phyloP scores from a whole-genome alignment of 495 filamentous ascomycete genomes.

The Stereocaulon alpinum region DNA sequence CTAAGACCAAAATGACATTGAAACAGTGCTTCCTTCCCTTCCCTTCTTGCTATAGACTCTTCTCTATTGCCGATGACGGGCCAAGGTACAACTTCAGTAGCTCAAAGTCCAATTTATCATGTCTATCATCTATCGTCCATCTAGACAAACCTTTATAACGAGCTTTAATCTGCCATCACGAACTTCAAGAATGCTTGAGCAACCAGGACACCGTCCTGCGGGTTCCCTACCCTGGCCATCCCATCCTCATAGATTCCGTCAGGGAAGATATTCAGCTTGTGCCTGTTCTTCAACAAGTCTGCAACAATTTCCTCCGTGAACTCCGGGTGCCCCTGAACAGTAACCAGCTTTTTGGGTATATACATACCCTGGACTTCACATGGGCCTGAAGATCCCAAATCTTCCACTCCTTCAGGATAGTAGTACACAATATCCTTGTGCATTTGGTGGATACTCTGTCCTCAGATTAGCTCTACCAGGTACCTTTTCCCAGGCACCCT shows the following conservation, averaged over 20 bases:
- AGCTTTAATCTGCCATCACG: slow-evolving; percentile 41
- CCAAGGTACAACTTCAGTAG: neutral
- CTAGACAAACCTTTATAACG: neutral
- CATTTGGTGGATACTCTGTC: slow-evolving; percentile 77
- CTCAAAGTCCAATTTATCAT: neutral
- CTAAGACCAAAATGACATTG: neutral
- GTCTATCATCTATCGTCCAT: neutral
- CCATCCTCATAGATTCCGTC: slow-evolving; percentile 54
- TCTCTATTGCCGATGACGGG: no score
- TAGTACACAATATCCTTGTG: slow-evolving; percentile 69
- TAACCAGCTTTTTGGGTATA: slow-evolving; percentile 51
- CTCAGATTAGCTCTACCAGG: neutral
- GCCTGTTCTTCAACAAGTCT: slow-evolving; percentile 54
- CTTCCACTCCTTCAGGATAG: slow-evolving; percentile 49
- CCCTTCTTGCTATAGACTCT: no score
- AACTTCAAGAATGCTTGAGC: slow-evolving; percentile 64
- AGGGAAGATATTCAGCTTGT: slow-evolving; percentile 52
- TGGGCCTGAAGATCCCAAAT: slow-evolving; percentile 52
- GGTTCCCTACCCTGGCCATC: slow-evolving; percentile 49
- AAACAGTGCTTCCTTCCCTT: no score
- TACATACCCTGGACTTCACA: slow-evolving; percentile 82
- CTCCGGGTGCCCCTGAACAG: slow-evolving; percentile 88
- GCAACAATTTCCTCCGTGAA: slow-evolving; percentile 65
- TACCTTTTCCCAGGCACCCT: no score
- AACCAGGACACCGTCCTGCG: slow-evolving; percentile 68